A percentile compares a stretch with the other conserved stretches of the same genome.
Evolutionary conservation across 768 basidiomycete genomes (phyloP).

Genomic region (Podaxis mareebaensis): DNA sequence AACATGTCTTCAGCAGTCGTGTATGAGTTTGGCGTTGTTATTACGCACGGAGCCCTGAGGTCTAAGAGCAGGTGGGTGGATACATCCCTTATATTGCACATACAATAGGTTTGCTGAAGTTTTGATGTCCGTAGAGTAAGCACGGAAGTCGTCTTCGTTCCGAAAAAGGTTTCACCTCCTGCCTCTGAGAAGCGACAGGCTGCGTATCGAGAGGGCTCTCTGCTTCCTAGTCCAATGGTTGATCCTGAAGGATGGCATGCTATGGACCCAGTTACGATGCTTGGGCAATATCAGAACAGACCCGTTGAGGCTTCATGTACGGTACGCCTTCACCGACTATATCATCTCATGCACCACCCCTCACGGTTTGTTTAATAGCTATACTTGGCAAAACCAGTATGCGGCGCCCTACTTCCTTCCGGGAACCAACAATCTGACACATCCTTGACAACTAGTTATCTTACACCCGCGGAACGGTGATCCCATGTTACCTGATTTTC

Average conservation of each 20-base stretch:
- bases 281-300: neutral
- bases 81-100: neutral
- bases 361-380: neutral
- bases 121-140: neutral
- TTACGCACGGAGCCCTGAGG: neutral
- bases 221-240: neutral
- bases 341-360: neutral
- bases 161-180: slow-evolving; percentile 1
- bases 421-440: neutral
- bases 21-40: neutral
- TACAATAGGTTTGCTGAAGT: neutral
- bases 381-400: neutral
- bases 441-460: neutral
- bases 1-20: neutral
- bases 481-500: neutral
- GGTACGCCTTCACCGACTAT: neutral
- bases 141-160: neutral
- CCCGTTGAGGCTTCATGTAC: neutral
- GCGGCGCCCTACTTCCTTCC: no score
- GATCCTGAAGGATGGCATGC: slow-evolving; percentile 6
- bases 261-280: neutral
- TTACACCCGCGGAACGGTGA: neutral
- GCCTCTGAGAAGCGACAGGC: slow-evolving; percentile 2
- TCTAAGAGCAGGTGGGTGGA: neutral
- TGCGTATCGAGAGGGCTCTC: neutral